A percentile compares a stretch with the other conserved stretches of the same genome.
These are phyloP conservation scores for Vigna mungo DNA, from an alignment of 306 rosid species.

Conservation along the genomic window DNA sequence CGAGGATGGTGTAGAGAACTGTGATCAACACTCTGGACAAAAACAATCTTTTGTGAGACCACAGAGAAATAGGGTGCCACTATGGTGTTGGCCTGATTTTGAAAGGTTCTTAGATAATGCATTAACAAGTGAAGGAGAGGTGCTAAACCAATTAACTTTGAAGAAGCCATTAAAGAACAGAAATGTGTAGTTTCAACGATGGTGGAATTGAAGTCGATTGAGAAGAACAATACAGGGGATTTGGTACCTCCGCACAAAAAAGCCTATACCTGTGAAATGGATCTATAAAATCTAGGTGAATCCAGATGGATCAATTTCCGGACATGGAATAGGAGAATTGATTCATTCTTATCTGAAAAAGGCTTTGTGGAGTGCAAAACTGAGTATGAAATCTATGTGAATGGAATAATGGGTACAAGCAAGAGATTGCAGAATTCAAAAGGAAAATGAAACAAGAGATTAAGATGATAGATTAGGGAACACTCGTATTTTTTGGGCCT, in stretches of 20 bases:
- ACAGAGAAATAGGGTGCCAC: too few relatives aligned
- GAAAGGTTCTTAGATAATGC: too few relatives aligned
- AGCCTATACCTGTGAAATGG: neutral
- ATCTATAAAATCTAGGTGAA: neutral
- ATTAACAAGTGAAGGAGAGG: too few relatives aligned
- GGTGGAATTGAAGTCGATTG: neutral
- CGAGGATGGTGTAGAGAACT: too few relatives aligned
- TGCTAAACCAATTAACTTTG: too few relatives aligned
- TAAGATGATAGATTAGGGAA: neutral
- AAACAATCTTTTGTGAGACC: too few relatives aligned
- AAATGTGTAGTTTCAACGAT: neutral
- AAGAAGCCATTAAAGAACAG: too few relatives aligned
- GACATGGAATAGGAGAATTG: neutral
- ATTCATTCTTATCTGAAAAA: neutral
- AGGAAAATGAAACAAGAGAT: neutral
- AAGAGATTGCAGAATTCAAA: neutral
- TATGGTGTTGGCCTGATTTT: too few relatives aligned
- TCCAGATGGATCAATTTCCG: neutral
- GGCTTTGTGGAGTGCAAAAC: neutral
- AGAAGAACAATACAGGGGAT: neutral
- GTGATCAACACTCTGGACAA: too few relatives aligned
- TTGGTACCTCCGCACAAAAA: neutral
- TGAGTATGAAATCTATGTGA: too few relatives aligned
- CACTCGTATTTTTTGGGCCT: neutral
- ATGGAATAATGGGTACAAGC: too few relatives aligned